Evolutionary conservation across 176 grass and related monocot genomes (phyloP), one percentile per base, ranked within the genome.

Genomic region (Triticum urartu): DNA sequence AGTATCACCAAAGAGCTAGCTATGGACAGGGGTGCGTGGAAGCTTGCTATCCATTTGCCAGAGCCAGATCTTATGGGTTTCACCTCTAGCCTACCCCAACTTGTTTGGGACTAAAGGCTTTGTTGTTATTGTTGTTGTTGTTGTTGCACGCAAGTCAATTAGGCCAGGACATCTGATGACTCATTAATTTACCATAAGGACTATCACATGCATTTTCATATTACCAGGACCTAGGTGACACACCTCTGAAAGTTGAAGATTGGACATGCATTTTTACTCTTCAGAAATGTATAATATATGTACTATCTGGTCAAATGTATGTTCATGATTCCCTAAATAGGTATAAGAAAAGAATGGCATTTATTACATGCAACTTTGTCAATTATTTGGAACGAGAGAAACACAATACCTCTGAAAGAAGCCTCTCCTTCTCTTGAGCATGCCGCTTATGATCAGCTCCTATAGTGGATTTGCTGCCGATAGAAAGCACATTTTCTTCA

Each of bases 381-480:
- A 33, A 45, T 66, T 65, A 62, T 48, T 30, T 38, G 59, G 35
- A 75, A 89, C 10, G 59, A 48, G 52, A 59, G 9, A 81, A 28
- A 72, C 14, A 83, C 43, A 79, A 60, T 93, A 98, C 95, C 91
- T 98, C 95, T 69, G 93, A 95, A 90, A 92, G 88, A 90, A 95
- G 86, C 84, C 89, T 90, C 50, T 98, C 95, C 84, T 89, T 98
- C 78, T 95, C 93, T 83, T 93, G 95, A 35, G 89, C 83, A 82
- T 92, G 89, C 22, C 89, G 89, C 84, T 98, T 95, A 73, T 90
- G 86, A 82, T 95, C 95, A 85, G 91, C 91, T 85, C 95, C 91
- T 68, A 95, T 79, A 67, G 85, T 87, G 58, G 87, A 92, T 64
- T 92, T 87, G 70, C 89, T 95, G 39, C 95, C 93, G 77, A 98